Conservation (phyloP, 2,329 filamentous ascomycete species). For the Aspergillus sp. region DNA sequence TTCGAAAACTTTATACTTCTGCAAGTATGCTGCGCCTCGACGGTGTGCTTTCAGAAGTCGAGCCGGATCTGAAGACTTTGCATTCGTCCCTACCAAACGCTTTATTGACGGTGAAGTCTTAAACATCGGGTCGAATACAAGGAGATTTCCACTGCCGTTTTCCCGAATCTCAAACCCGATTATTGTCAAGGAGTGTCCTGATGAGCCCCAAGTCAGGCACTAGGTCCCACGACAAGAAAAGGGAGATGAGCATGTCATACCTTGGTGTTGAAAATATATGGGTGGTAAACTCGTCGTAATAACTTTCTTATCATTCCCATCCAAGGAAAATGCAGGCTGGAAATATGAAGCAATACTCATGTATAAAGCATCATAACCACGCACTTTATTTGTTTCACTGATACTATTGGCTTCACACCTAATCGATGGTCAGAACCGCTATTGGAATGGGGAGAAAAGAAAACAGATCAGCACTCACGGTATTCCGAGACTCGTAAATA, state of each 20-base stretch:
- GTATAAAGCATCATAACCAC: slow-evolving; percentile 52
- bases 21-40: slow-evolving; percentile 62
- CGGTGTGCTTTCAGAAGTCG: slow-evolving; percentile 68
- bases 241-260: slow-evolving; percentile 32
- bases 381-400: slow-evolving; percentile 40
- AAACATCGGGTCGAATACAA: slow-evolving; percentile 87
- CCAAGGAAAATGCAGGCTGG: slow-evolving; percentile 44
- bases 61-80: slow-evolving; percentile 42
- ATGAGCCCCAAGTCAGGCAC: neutral
- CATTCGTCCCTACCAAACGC: slow-evolving; percentile 49
- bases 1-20: slow-evolving; percentile 73
- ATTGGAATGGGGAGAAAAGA: neutral
- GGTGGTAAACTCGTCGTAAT: slow-evolving; percentile 69
- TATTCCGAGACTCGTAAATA: slow-evolving; percentile 67
- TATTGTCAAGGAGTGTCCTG: slow-evolving; percentile 84
- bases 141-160: slow-evolving; percentile 62
- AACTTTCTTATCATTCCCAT: slow-evolving; percentile 55
- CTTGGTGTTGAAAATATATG: slow-evolving; percentile 83
- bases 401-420: slow-evolving; percentile 61
- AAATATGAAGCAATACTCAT: slow-evolving; percentile 75
- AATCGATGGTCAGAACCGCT: slow-evolving; percentile 7
- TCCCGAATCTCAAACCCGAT: slow-evolving; percentile 71
- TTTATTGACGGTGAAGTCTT: slow-evolving; percentile 62
- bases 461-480: slow-evolving; percentile 41
- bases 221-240: too few species aligned